A percentile compares a stretch with the other conserved stretches of the same genome.
phyloP scores from a whole-genome alignment of 441 rosid species.

The Rhodomyrtus psidioides region DNA sequence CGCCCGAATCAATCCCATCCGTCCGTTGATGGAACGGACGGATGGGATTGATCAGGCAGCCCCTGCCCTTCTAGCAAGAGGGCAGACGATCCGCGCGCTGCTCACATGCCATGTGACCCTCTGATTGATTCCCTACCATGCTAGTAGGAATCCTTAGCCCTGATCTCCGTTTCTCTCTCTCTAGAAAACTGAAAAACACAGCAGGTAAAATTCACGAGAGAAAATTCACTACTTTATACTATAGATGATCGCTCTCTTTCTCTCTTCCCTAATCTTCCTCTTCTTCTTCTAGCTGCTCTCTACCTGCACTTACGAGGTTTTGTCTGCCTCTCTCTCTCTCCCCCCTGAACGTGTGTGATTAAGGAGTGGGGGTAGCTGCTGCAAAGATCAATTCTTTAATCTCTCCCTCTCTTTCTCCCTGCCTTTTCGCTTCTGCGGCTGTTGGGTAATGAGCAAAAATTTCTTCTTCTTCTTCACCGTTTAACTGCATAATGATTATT shows the following conservation, averaged over 20 bases:
- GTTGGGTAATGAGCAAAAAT: neutral
- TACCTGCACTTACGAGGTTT: neutral
- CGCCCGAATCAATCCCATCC: too few relatives aligned
- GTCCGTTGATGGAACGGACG: too few relatives aligned
- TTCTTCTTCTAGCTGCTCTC: neutral
- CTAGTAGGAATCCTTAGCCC: too few relatives aligned
- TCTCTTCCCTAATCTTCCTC: neutral
- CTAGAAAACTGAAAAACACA: neutral
- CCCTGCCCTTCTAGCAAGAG: too few relatives aligned
- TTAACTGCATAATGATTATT: neutral
- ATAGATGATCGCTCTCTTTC: neutral
- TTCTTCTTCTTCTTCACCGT: neutral
- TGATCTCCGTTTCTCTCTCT: neutral
- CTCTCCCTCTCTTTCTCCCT: neutral
- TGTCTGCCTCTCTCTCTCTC: neutral
- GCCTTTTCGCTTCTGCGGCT: neutral
- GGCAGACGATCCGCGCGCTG: too few relatives aligned
- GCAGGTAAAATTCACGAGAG: neutral
- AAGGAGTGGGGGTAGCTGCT: neutral
- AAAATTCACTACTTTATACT: neutral
- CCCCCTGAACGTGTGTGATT: neutral
- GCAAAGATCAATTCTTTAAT: neutral
- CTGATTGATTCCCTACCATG: too few relatives aligned
- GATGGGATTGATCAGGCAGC: too few relatives aligned
- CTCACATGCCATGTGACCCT: slow-evolving; percentile 87